Base-by-base conservation (phyloP, 1,139 yeast species). In the Diutina scorzettiae region DNA sequence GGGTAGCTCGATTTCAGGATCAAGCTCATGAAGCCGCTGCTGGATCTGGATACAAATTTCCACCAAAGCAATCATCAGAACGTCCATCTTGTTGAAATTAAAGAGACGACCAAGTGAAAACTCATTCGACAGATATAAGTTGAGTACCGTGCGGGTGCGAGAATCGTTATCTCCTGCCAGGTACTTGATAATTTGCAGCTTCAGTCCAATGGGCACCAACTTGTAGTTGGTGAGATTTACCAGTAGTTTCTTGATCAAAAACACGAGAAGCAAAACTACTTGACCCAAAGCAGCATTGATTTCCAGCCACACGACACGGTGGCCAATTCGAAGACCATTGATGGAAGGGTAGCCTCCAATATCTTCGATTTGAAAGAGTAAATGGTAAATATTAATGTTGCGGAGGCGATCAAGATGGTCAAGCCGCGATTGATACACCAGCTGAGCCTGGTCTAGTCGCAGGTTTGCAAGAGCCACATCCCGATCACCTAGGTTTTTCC, bases 241-340 rank as follows among this genome's bases (percentile, higher is more conserved):
- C 16, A 74, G 66, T 32, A 87, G 64, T 45, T 81, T 65, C 23
- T 73, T 67, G 3, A 74, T 62, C 4, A 89, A 68, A 4, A 93
- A 84, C 0, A 80, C 71, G 34, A 89, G 57, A 19, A 89, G 59
- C 17, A 87, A 58, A 3, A 85, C 73, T 2, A 89, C 64, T 52
- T 89, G 95, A 0, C 98, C 98, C 57, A 91, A 63, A 0, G 95
- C 97, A 1, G 94, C 93, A 55, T 89, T 91, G 34, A 87, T 78
- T 52, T 91, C 98, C 42, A 85, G 77, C 95, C 96, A 87, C 3
- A 93, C 83, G 0, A 89, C 76, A 43, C 65, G 71, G 46, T 68
- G 63, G 1, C 97, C 98, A 12, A 91, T 58, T 44, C 96, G 62
- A 39, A 85, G 67, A 0, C 91, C 94, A 57, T 89, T 89, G 23